Evolutionary conservation across 176 grass and related monocot species (phyloP).

Genomic region (Zea mays): Zm-B73-REFERENCE-NAM-5.0 NC_050103.1:67400501-67401000

Average conservation of each 20-base stretch:
- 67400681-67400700: conserved; percentile 72
- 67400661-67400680: conserved; percentile 85
- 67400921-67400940: conserved; percentile 78
- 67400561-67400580: not conserved
- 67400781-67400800: conserved; percentile 90
- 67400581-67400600: conserved; percentile 9
- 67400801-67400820: conserved; percentile 97
- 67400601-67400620: conserved; percentile 21
- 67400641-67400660: conserved; percentile 85
- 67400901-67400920: conserved; percentile 32
- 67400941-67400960: conserved; percentile 58
- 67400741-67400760: conserved; percentile 96
- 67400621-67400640: not conserved
- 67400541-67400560: not conserved
- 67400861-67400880: conserved; percentile 62
- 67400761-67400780: conserved; percentile 93
- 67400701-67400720: conserved; percentile 84
- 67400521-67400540: not conserved
- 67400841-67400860: conserved; percentile 97
- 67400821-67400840: conserved; percentile 75
- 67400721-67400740: conserved; percentile 78
- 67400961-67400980: conserved; percentile 56
- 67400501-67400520: not conserved
- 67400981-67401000: conserved; percentile 63
- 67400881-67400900: conserved; percentile 21